Base-by-base conservation (phyloP, 106 monocot species). In the Dioscorea alata region DNA sequence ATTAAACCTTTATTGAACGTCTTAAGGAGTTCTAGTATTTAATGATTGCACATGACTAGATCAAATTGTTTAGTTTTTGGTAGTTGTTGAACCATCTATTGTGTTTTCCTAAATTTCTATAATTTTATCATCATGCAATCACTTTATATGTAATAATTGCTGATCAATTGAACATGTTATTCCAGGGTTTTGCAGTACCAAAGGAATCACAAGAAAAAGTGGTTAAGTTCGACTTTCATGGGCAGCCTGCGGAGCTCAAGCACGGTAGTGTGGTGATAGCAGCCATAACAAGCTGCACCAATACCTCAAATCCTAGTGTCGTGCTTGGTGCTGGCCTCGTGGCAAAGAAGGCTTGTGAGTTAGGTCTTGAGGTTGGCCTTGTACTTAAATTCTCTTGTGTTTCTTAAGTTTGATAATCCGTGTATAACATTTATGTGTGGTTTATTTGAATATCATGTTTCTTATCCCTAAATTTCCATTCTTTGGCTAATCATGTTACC, bases 291-390 rank as follows among this genome's bases (percentile, higher is more conserved):
- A 89, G 85, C 58, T 85, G 85, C 76, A 89, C 89, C 33, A 89
- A 89, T 32, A 89, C 89, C 14, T 85, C 89, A 48, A 89, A 88
- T 71, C 88, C 88, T 48, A 88, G 81, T 76, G 84, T 84, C 54
- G 84, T 88, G 88, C 88, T 88, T 76, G 89, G 82, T 61, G 85
- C 85, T 71, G 89, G 56, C 63, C 82, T 89, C 67, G 85, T 89
- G 59, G 85, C 85, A 54, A 85, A 89, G 67, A 89, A 89, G 62
- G 89, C 89, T 21, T 79, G 79, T 57, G 82, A 85, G 66, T 73
- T 85, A 74, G 89, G 89, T 57, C 71, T 89, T 24, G 68, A 80
- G 89, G 89, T 89, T 32, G 15, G 80, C 59, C 58, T 28, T 0
- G 21, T 28, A 4, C 25, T 59, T 23, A 6, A 59, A 59, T 12